These are phyloP conservation scores for Cylindrodendrum hubeiense DNA, from an alignment of 2,329 filamentous ascomycete genomes.

Conservation along the genomic window DNA sequence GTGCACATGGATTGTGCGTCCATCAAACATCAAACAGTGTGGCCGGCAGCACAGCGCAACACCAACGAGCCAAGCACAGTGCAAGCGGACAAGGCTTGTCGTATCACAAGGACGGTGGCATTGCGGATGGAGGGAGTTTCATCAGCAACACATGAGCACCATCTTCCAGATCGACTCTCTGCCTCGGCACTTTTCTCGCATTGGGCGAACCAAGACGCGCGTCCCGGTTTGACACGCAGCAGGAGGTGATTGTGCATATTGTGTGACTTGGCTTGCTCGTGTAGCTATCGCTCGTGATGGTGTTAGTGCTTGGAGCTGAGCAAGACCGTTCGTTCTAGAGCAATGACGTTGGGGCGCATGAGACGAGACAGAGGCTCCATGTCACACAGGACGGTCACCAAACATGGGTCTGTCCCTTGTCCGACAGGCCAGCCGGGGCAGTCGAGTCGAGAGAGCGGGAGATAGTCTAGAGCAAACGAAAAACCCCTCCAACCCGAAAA, in stretches of 20 bases:
- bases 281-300: not conserved
- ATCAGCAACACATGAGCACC: not conserved
- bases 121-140: not conserved
- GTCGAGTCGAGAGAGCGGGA: not conserved
- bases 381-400: not conserved
- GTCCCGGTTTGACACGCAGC: not conserved
- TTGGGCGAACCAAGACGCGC: conserved; percentile 1
- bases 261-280: not conserved
- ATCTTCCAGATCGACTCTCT: not conserved
- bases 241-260: not conserved
- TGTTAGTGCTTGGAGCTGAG: not conserved
- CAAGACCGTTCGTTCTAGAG: too few species aligned
- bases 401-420: not conserved
- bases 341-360: too few species aligned
- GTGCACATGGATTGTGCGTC: conserved; percentile 2
- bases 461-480: conserved; percentile 12
- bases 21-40: conserved; percentile 4
- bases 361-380: too few species aligned
- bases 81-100: not conserved
- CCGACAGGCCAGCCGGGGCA: not conserved
- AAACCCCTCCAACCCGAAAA: conserved; percentile 12
- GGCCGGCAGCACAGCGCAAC: not conserved
- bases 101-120: not conserved
- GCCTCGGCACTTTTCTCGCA: conserved; percentile 1
- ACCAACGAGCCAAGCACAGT: not conserved